phyloP scores from a whole-genome alignment of 768 basidiomycete species.

The Mycena rosella region DNA sequence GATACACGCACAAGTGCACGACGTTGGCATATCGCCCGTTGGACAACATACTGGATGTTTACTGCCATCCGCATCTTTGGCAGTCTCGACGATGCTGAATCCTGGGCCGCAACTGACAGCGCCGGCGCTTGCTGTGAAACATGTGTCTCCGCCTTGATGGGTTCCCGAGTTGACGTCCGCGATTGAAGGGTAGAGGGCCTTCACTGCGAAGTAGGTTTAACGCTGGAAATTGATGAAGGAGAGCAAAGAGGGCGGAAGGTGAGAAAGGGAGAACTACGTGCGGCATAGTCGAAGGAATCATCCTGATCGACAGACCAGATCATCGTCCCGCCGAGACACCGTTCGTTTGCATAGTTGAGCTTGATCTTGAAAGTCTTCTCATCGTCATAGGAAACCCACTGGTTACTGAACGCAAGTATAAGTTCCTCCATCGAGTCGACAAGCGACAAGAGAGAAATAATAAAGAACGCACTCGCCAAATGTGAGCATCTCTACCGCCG shows the following conservation, averaged over 20 bases:
- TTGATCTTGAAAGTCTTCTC: slow-evolving; percentile 9
- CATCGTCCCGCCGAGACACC: slow-evolving; percentile 20
- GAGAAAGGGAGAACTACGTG: slow-evolving; percentile 2
- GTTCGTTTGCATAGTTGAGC: slow-evolving; percentile 2
- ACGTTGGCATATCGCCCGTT: slow-evolving; percentile 1
- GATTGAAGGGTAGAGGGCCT: slow-evolving; percentile 7
- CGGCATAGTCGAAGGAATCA: slow-evolving; percentile 3
- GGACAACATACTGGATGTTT: slow-evolving; percentile 10
- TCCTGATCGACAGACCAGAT: slow-evolving; percentile 20
- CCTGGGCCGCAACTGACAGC: slow-evolving; percentile 2
- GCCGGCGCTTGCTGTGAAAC: neutral
- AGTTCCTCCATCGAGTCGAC: slow-evolving; percentile 5
- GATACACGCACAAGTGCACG: slow-evolving; percentile 3
- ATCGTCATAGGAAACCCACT: slow-evolving; percentile 14
- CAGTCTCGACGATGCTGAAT: slow-evolving; percentile 10
- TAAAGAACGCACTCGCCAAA: slow-evolving; percentile 1
- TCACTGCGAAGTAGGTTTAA: slow-evolving; percentile 3
- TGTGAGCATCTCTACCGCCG: neutral
- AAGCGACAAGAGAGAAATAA: neutral
- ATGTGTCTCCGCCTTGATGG: slow-evolving; percentile 7
- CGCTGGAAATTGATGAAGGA: slow-evolving; percentile 4
- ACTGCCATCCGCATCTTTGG: slow-evolving; percentile 10
- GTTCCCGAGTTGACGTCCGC: neutral
- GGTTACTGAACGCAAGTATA: slow-evolving; percentile 1
- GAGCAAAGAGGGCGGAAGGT: slow-evolving; percentile 3